These are phyloP conservation scores for Planoprotostelium fungivorum DNA, from an alignment of 78 protist species.

Conservation along the genomic window DNA sequence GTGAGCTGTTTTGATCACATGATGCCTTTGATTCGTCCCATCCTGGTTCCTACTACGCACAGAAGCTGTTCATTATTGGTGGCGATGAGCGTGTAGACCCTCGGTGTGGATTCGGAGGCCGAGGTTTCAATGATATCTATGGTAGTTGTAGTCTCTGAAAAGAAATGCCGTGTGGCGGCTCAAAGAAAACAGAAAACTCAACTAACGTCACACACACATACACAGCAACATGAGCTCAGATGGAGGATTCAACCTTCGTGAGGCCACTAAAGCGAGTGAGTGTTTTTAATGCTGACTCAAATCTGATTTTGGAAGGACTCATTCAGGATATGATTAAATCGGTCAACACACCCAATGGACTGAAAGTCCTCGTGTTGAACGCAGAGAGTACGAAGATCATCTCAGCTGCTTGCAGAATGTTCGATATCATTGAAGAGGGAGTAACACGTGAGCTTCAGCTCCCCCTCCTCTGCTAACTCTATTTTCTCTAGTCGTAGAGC, in stretches of 20 bases:
- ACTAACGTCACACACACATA: not conserved
- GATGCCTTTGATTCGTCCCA: too few relatives aligned
- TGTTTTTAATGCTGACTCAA: not conserved
- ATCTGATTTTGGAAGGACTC: not conserved
- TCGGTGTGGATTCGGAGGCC: too few relatives aligned
- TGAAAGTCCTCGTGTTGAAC: conserved; percentile 60
- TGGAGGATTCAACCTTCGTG: not conserved
- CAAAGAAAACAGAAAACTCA: not conserved
- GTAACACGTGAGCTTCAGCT: conserved; percentile 45
- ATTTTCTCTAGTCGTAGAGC: conserved; percentile 54
- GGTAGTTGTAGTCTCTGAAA: too few relatives aligned
- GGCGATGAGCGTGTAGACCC: too few relatives aligned
- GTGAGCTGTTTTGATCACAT: too few relatives aligned
- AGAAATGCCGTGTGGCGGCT: not conserved
- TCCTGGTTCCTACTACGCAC: too few relatives aligned
- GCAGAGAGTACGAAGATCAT: conserved; percentile 43
- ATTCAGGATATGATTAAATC: not conserved
- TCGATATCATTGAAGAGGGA: conserved; percentile 71
- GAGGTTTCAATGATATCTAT: too few relatives aligned
- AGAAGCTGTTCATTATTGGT: too few relatives aligned
- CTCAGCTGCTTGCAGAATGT: conserved; percentile 68
- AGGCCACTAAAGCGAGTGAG: not conserved
- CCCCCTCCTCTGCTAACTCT: not conserved
- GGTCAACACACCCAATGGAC: not conserved
- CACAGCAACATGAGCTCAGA: not conserved